Evolutionary conservation across 495 filamentous ascomycete species (phyloP), one percentile per base, ranked within the genome.

Genomic region (Physcia stellaris): DNA sequence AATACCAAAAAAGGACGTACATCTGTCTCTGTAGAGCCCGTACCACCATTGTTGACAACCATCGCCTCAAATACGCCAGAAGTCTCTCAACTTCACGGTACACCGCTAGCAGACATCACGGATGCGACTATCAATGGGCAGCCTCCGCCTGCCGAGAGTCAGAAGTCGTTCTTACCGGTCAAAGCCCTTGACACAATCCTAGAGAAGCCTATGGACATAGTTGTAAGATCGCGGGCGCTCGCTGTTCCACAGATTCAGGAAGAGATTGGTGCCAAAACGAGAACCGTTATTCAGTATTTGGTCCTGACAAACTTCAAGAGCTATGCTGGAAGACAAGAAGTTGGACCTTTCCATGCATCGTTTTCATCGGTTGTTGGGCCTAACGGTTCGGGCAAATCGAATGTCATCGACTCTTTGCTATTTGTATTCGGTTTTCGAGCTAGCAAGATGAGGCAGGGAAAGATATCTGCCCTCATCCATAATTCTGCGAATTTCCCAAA

Each of bases 351-450:
- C 55, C 90, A 98, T 60, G 67, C 83, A 12, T 98, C 90, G 0
- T 98, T 98, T 57, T 94, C 92, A n/a, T 96, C 90, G 0, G 90
- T 98, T 11, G 90, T 98, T 28, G 90, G 90, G 3, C 90, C 90
- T 6, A 98, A 98, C 56, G 90, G 90, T 41, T 96, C 92, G 15
- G 90, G 90, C 31, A 98, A 98, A 57, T 96, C 90, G 4, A 98
- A 98, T 52, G 90, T 98, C 33, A 98, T 98, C 56, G 90, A 98
- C 59, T 94, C 90, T 6, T 63, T 98, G 26, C 77, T 98, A 2
- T 98, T 98, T 52, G 90, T 98, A 17, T 98, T 98, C 48, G 90
- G 90, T 29, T 98, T 98, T 62, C 79, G 90, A 35, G 90, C 90
- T 18, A 96, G 88, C 66, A 98, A 98, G 63, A 98, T 98, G 90